Base-by-base conservation (phyloP, 768 basidiomycete genomes). In the Kwoniella dejecticola region DNA sequence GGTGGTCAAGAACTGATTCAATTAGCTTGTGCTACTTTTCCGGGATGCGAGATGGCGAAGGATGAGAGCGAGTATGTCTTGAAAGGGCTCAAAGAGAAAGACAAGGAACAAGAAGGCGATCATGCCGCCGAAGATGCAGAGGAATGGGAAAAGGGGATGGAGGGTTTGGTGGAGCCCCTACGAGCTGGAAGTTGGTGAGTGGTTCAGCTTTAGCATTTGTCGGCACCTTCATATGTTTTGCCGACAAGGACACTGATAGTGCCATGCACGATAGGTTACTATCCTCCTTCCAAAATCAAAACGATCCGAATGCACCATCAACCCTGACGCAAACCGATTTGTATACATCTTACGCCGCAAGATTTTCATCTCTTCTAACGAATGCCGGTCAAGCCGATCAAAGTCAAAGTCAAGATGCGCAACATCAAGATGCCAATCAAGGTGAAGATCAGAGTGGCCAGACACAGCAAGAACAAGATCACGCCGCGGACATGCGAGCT, bases 1-100 rank as follows among this genome's bases (percentile, higher is more conserved):
- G 68, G 65, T 53, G 74, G 74, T 45, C 70, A 71, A 50, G 74
- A 76, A 27, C 54, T 76, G 23, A 73, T 76, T 23, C 68, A 67
- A 31, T 62, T 76, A 10, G 72, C 70, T 4, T 71, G 70, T 36
- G 74, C 71, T 11, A 73, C 71, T 7, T 73, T 76, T 41, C 62
- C 67, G 2, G 74, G 72, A 6, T 70, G 71, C 27, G 64, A 63
- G 49, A 68, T 73, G 63, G 74, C 71, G 24, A 57, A 58, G 40
- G 70, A 71, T 30, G 68, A 73, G 15, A 68, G 57, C 3, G 72
- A 76, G 12, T 76, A 71, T 49, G 69, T 76, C 3, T 19, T 76
- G 42, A 69, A 62, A 33, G 74, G 74, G 0, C 7, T 76, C 41
- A 64, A 60, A 36, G 64, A 69, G 52, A 68, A 68, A 46, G 74